Conservation (phyloP, 805 yeast genomes). For the Starmerella apicola region DNA sequence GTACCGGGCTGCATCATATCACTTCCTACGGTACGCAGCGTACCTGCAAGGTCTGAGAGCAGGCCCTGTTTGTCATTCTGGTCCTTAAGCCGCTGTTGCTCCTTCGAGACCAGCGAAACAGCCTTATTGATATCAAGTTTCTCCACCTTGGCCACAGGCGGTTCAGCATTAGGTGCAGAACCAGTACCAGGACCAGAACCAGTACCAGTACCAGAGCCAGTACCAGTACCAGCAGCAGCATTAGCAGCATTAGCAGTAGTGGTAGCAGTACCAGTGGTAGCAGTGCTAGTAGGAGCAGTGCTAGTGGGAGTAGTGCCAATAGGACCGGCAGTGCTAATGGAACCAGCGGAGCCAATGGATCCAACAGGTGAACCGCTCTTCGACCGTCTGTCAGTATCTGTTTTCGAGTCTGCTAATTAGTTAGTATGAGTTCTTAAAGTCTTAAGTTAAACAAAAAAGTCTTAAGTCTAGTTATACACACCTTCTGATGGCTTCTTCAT, state of each 20-base stretch:
- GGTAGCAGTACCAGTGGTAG: neutral
- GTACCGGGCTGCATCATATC: conserved; percentile 11
- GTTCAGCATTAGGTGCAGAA: neutral
- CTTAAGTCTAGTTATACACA: no score
- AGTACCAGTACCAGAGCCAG: neutral
- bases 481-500: conserved; percentile 40
- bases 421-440: no score
- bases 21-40: conserved; percentile 10
- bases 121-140: no score
- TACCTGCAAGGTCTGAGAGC: conserved; percentile 5
- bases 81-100: no score
- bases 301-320: neutral
- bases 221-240: conserved; percentile 1
- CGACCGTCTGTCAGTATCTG: no score
- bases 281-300: neutral
- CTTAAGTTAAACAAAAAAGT: no score
- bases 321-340: neutral
- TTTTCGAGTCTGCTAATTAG: no score
- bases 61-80: neutral
- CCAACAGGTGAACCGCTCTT: neutral
- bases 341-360: neutral
- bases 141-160: no score
- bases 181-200: neutral
- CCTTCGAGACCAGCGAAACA: no score
- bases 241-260: conserved; percentile 1